A percentile compares a stretch with the other conserved stretches of the same genome.
Conservation (phyloP, 2,329 filamentous ascomycete species). For the Diaporthe vexans region DNA sequence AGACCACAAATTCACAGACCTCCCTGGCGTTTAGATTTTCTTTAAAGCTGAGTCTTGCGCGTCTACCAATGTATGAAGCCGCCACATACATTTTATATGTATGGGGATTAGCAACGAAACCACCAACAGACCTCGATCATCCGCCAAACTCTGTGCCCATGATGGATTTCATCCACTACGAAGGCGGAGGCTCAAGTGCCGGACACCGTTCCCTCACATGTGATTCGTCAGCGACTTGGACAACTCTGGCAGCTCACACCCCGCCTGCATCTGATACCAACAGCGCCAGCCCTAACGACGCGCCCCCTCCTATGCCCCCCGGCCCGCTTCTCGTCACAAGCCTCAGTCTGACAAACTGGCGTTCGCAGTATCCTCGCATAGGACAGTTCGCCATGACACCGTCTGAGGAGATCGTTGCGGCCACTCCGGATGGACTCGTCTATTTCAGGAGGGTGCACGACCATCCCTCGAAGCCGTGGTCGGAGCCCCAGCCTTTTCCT, state of each 20-base stretch:
- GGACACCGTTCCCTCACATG: background rate
- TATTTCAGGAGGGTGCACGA: background rate
- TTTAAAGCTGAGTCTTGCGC: too few species aligned
- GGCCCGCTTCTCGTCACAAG: background rate
- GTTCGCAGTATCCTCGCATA: constrained; percentile 3
- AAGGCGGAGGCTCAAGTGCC: background rate
- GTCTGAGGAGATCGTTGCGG: background rate
- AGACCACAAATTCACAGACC: too few species aligned
- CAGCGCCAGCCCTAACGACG: too few species aligned
- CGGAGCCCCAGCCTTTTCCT: constrained; percentile 1
- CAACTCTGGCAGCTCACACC: background rate
- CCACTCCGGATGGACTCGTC: background rate
- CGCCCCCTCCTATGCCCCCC: background rate
- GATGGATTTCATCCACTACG: background rate
- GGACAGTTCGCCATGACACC: constrained; percentile 11
- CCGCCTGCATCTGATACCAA: background rate
- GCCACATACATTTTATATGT: too few species aligned
- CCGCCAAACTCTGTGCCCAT: background rate
- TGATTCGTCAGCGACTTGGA: background rate
- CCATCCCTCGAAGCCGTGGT: constrained; percentile 18
- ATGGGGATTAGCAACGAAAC: too few species aligned
- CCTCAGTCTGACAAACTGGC: background rate
- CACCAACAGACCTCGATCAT: too few species aligned
- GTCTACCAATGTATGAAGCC: too few species aligned
- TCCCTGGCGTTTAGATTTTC: too few species aligned